phyloP scores from a whole-genome alignment of 306 rosid genomes.

The Glycine soja region DNA sequence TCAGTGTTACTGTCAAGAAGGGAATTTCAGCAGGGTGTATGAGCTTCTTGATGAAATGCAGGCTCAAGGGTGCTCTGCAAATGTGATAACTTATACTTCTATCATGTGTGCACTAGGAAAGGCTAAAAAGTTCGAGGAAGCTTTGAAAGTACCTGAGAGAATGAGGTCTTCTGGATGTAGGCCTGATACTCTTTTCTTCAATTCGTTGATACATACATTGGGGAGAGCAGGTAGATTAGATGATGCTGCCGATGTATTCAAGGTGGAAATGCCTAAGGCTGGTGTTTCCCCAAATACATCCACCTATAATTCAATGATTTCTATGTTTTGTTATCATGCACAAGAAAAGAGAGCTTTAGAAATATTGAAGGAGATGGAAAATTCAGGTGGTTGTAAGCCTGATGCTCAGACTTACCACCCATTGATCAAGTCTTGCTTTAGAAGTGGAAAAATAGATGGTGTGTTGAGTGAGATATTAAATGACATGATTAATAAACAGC shows the following conservation, averaged over 20 bases:
- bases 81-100: conserved; percentile 74
- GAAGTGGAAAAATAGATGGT: conserved; percentile 54
- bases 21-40: conserved; percentile 62
- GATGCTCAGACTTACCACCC: conserved; percentile 85
- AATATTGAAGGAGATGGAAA: conserved; percentile 67
- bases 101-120: conserved; percentile 72
- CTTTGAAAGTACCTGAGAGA: conserved; percentile 61
- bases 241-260: conserved; percentile 63
- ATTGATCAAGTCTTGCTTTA: conserved; percentile 80
- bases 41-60: conserved; percentile 91
- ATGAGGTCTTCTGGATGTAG: conserved; percentile 68
- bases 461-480: conserved; percentile 61
- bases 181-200: conserved; percentile 75
- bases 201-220: conserved; percentile 71
- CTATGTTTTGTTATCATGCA: conserved; percentile 70
- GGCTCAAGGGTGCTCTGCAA: conserved; percentile 67
- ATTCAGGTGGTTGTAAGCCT: conserved; percentile 71
- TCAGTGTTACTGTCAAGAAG: conserved; percentile 63
- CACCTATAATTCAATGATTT: conserved; percentile 81
- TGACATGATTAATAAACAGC: conserved; percentile 72
- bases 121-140: conserved; percentile 70
- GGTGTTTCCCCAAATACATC: conserved; percentile 70
- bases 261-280: conserved; percentile 65
- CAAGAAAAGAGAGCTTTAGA: conserved; percentile 65
- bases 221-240: conserved; percentile 71